Conservation (phyloP, 2,329 filamentous ascomycete species). For the Nigrospora oryzae region DNA sequence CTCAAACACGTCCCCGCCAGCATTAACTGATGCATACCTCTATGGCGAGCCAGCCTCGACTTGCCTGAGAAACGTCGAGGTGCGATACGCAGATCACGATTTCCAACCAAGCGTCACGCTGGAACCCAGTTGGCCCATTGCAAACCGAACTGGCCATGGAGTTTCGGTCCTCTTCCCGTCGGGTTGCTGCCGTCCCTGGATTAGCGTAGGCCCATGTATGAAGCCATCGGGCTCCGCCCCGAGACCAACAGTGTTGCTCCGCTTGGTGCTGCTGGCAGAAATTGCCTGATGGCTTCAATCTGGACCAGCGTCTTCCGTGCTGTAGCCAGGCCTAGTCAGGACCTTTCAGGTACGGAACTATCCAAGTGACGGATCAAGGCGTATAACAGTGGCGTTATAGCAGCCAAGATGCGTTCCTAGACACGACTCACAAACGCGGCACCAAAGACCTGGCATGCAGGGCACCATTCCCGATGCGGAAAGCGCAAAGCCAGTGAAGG, state of each 20-base stretch:
- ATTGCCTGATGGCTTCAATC: too few species aligned
- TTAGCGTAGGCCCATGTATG: neutral
- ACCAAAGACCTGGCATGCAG: conserved; percentile 1
- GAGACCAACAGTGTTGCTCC: neutral
- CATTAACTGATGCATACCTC: neutral
- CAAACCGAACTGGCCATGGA: conserved; percentile 3
- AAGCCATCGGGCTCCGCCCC: neutral
- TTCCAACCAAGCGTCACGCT: too few species aligned
- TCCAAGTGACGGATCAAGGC: neutral
- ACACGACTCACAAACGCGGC: neutral
- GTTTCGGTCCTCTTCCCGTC: conserved; percentile 15
- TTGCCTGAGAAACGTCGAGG: neutral
- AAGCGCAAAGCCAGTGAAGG: neutral
- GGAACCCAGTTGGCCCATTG: neutral
- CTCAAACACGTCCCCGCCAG: too few species aligned
- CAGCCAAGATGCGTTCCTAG: neutral
- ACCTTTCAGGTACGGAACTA: neutral
- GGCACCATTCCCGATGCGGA: neutral
- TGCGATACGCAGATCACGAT: neutral
- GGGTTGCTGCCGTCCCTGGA: neutral
- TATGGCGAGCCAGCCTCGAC: neutral
- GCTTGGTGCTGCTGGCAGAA: too few species aligned
- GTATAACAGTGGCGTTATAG: neutral
- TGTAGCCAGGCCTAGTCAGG: neutral
- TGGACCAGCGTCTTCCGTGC: too few species aligned